Base-by-base conservation (phyloP, 176 grass and related monocot species). In the Elaeis guineensis region DNA sequence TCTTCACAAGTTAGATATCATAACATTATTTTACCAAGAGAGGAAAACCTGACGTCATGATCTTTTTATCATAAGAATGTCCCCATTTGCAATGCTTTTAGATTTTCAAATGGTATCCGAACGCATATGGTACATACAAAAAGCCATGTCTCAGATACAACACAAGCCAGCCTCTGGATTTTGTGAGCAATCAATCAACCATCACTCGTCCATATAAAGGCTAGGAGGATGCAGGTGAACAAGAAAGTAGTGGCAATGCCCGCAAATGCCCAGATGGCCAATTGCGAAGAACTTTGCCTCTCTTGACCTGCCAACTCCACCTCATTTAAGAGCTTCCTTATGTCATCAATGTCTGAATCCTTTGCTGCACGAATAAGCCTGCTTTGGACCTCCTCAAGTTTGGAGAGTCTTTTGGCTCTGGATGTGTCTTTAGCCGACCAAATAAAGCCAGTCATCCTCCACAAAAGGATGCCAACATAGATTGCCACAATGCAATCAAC, bases 401-500 rank as follows among this genome's bases (percentile, higher is more conserved):
- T 91, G 50, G 75, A 75, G 23, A 87, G 80, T 51, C 72, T 77
- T 79, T 62, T 82, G n/a, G 72, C 59, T 50, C 57, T 80, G 29
- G 52, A 56, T 6, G 32, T 51, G 54, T 85, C 87, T 44, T 63
- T 66, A 0, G 65, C 73, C 1, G 87, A 88, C 87, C 92, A 97
- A 49, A 97, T 78, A 75, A 91, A 91, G 23, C 75, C 23, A 1
- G 81, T 97, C 73, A 90, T 77, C 65, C 84, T 85, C 87, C 92
- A 97, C 51, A 97, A 57, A 8, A 97, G 75, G 60, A 97, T 70
- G 56, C 92, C 84, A 0, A 91, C 76, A 4, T 97, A 97, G 66
- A 97, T 91, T n/a, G 87, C 92, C 5, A 82, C 87, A 2, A 97
- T 21, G 24, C 92, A 97, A 69, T 97, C 92, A 9, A 88, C 87